Evolutionary conservation across 129 eudicot species (phyloP), one percentile per base, ranked within the genome.

Genomic region (Gnaphalium uliginosum): DNA sequence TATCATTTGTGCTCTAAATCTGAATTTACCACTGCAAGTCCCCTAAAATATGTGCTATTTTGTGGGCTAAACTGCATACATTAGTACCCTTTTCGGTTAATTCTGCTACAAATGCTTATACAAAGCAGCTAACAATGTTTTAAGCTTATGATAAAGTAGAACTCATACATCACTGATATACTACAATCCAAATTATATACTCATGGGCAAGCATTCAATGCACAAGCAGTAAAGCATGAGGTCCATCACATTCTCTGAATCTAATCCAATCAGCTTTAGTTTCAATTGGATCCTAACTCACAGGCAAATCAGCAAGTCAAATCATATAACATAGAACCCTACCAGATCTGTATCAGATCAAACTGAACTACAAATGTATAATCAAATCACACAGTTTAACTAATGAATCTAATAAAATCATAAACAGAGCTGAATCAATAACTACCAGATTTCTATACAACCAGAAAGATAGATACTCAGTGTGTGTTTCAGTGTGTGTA

Each of bases 271-370:
- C 37, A 72, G 37, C 32, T 5, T 5, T 30, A 24, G 59, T 50
- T 63, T 48, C 73, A 76, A 76, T 43, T 76, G 54, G 66, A 76
- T 66, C 79, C 73, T 75, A 64, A 50, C 63, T 41, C 0, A 26
- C 6, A 37, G 23, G 30, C 3, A n/a, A 27, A 27, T 57, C 79
- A 27, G 32, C 50, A 29, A 64, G 64, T 48, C 64, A 75, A 24
- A 43, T 73, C 58, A 37, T 10, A 24, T 11, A n/a, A 37, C 29
- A 60, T 25, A 10, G 24, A 39, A 60, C n/a, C 59, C 11, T 46
- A 46, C 53, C 53, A 76, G 80, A 76, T 76, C 80, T 66, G 56
- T 29, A 67, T 66, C 59, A 73, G 62, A 73, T 68, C 58, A 30
- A 51, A 66, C 53, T 66, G 15, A 24, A 76, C 21, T 35, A 22